Percentiles rank a stretch among this genome's conserved stretches.
Evolutionary conservation across 805 yeast species (phyloP).

Genomic region (Candida sphagnicola): DNA sequence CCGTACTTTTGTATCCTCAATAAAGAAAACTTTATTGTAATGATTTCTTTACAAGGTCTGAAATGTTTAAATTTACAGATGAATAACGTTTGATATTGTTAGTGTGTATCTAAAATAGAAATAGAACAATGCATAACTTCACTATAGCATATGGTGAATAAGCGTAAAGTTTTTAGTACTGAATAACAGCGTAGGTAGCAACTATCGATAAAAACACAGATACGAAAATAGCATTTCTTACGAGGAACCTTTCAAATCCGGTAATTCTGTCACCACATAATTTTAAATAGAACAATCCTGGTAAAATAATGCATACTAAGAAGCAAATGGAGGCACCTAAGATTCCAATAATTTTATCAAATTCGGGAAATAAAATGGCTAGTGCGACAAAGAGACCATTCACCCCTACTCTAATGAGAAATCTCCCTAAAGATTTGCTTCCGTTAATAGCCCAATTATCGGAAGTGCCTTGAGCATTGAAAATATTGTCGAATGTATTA

Average conservation of each 20-base stretch:
- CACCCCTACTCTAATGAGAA: conserved; percentile 36
- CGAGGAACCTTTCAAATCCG: conserved; percentile 31
- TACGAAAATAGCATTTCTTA: conserved; percentile 41
- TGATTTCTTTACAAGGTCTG: too few relatives aligned
- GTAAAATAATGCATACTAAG: conserved; percentile 73
- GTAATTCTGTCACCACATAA: conserved; percentile 46
- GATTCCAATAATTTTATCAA: conserved; percentile 77
- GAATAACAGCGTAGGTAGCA: conserved; percentile 55
- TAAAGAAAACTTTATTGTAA: too few relatives aligned
- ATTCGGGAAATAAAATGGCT: conserved; percentile 68
- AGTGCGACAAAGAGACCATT: conserved; percentile 54
- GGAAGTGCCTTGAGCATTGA: conserved; percentile 26
- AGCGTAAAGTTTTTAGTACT: too few relatives aligned
- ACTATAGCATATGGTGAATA: too few relatives aligned
- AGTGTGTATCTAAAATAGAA: too few relatives aligned
- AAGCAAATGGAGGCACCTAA: conserved; percentile 81
- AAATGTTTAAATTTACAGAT: too few relatives aligned
- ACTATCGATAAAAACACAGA: conserved; percentile 47
- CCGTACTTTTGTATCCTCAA: too few relatives aligned
- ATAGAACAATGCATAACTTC: too few relatives aligned
- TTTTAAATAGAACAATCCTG: conserved; percentile 64
- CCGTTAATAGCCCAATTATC: conserved; percentile 5
- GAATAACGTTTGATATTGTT: too few relatives aligned
- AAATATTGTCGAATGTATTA: conserved; percentile 59
- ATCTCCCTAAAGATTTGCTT: conserved; percentile 8